Conservation (phyloP, 2,329 filamentous ascomycete species). For the Chrysoporthe cubensis region DNA sequence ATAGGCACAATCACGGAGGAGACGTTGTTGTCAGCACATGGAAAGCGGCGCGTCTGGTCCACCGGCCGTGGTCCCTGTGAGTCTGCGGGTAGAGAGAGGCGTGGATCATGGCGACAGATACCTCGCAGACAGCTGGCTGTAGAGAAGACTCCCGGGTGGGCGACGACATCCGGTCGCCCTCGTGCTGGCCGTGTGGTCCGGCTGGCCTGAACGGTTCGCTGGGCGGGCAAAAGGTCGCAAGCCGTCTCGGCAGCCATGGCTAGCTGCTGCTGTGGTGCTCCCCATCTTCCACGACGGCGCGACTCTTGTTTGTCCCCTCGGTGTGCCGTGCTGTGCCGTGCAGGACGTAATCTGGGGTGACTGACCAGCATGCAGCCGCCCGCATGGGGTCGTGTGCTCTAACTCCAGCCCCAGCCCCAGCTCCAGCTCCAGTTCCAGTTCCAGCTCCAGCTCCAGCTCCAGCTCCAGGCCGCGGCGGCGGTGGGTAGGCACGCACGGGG, state of each 20-base stretch:
- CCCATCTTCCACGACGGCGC: neutral
- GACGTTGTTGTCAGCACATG: neutral
- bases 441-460: neutral
- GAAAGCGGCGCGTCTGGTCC: neutral
- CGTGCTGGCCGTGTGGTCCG: neutral
- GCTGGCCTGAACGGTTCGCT: neutral
- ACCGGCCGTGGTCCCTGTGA: neutral
- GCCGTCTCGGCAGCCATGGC: neutral
- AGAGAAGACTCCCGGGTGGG: neutral
- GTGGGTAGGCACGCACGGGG: neutral
- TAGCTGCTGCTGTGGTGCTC: neutral
- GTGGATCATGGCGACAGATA: neutral
- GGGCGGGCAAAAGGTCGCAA: neutral
- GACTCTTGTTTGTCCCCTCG: neutral
- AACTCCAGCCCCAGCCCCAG: neutral
- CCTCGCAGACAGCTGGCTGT: neutral
- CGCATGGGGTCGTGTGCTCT: neutral
- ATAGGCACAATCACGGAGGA: neutral
- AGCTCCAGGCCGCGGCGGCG: neutral
- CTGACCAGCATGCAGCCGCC: slow-evolving; percentile 7
- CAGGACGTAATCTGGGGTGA: slow-evolving; percentile 1
- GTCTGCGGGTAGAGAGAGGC: neutral
- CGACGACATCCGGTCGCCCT: neutral
- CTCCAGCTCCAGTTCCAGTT: too few relatives aligned
- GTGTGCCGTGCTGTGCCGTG: neutral